Base-by-base conservation (phyloP, 2,329 filamentous ascomycete genomes). In the Colletotrichum magnum region DNA sequence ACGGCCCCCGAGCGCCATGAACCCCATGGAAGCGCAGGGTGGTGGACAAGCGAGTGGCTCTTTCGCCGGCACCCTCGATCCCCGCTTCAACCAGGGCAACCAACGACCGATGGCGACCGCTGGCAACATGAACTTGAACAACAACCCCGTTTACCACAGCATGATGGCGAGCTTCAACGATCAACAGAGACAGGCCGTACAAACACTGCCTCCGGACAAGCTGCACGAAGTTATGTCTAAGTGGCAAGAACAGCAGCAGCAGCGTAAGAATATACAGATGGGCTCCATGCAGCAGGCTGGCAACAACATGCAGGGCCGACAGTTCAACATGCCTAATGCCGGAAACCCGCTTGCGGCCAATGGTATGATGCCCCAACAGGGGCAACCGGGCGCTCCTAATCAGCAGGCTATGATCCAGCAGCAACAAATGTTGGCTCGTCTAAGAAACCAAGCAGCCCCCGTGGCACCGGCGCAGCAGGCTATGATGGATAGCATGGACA, bases 41-140 rank as follows among this genome's bases (percentile, higher is more conserved):
- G 80, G 83, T 66, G 82, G 80, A 5, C 85, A 85, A 56, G 82
- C 45, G 5, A 83, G 80, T 58, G 78, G 82, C 3, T 83, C 82
- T 3, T 89, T 89, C 74, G 84, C 83, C 16, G 83, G 85, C 65
- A 82, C 84, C 32, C 78, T 87, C 15, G 84, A 88, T 70, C 84
- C 84, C 15, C 82, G 86, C 4, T 90, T 90, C 73, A 87, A 85
- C 71, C 86, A 88, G 74, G 80, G 77, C 63, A 86, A 84, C 43
- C 85, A 85, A 61, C 79, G 84, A 56, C 82, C 82, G 2, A 76
- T 77, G 45, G 74, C 76, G 9, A 79, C 84, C 72, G 77, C 76
- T 36, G 75, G 76, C 4, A 78, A 77, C 47, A 58, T 64, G 45
- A 68, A 65, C 43, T 2, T 66, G 18, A 71, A 75, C 13, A 83